Percentiles rank a stretch among this genome's conserved stretches.
These are phyloP conservation scores for Penicillium fimorum DNA, from an alignment of 495 filamentous ascomycete genomes.

Conservation along the genomic window DNA sequence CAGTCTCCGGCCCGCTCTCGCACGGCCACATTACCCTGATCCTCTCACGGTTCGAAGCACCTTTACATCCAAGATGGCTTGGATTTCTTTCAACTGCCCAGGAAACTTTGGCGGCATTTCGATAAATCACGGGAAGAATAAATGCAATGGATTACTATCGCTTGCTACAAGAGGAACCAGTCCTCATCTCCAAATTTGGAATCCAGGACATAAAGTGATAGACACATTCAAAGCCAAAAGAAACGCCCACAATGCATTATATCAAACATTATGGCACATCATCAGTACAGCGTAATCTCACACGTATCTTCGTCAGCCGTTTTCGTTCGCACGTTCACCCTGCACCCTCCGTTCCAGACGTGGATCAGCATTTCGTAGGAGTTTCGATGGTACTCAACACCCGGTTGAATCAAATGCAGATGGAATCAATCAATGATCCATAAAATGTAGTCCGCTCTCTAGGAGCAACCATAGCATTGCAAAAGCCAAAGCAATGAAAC, in stretches of 20 bases:
- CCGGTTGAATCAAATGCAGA: not conserved
- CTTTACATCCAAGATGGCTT: slow-evolving; percentile 19
- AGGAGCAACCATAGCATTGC: slow-evolving; percentile 1
- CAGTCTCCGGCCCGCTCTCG: slow-evolving; percentile 9
- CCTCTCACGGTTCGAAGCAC: slow-evolving; percentile 19
- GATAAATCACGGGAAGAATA: not conserved
- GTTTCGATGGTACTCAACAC: not conserved
- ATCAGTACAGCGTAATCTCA: not conserved
- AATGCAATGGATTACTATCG: slow-evolving; percentile 3
- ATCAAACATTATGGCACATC: not conserved
- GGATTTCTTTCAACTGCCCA: slow-evolving; percentile 12
- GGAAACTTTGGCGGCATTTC: not conserved
- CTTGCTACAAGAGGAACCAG: not conserved
- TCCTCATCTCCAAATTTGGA: not conserved
- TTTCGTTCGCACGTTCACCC: not conserved
- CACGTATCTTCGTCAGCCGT: not conserved
- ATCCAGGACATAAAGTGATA: not conserved
- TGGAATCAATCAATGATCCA: not conserved
- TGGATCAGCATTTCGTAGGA: not conserved
- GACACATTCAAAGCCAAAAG: not conserved
- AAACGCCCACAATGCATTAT: slow-evolving; percentile 6
- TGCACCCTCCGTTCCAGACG: not conserved
- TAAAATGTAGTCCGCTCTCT: not conserved
- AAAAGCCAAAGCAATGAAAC: not conserved
- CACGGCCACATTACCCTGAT: slow-evolving; percentile 11